Percentiles rank a stretch among this genome's conserved stretches.
phyloP scores from a whole-genome alignment of 768 basidiomycete species.

The Rhodotorula graminis region DNA sequence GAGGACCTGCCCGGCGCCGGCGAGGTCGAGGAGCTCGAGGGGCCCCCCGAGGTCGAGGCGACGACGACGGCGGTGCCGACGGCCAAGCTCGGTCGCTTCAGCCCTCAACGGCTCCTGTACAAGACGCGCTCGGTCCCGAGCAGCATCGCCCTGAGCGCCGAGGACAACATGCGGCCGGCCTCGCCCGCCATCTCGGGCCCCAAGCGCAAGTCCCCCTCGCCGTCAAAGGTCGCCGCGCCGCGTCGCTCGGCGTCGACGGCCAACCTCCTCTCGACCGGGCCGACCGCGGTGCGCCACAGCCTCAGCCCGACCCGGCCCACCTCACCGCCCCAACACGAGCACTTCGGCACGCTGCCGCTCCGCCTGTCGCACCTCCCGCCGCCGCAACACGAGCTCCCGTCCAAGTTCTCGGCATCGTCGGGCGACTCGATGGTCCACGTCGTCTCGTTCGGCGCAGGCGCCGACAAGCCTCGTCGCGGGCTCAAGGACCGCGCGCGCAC shows the following conservation, averaged over 20 bases:
- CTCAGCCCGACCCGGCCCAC: no score
- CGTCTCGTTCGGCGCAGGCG: not conserved
- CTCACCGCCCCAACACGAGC: not conserved
- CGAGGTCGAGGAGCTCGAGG: constrained; percentile 1
- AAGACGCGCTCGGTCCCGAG: constrained; percentile 10
- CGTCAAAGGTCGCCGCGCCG: not conserved
- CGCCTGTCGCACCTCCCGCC: not conserved
- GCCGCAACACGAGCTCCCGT: constrained; percentile 7
- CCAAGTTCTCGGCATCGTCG: constrained; percentile 32
- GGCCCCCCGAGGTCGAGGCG: not conserved
- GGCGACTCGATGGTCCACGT: constrained; percentile 13
- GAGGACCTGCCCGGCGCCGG: not conserved
- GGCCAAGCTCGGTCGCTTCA: not conserved
- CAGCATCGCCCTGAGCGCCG: not conserved
- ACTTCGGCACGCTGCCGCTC: not conserved
- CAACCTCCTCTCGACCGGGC: not conserved
- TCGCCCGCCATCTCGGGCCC: not conserved
- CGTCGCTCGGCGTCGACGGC: constrained; percentile 1
- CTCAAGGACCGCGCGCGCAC: constrained; percentile 16
- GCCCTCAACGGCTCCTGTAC: not conserved
- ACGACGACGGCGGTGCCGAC: not conserved
- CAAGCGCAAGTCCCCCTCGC: not conserved
- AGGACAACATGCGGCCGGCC: not conserved
- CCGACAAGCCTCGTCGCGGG: not conserved
- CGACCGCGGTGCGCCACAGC: not conserved